Percentiles rank a stretch among this genome's conserved stretches.
Conservation (phyloP, 148 eudicot genomes). For the Tetragonia tetragonoides region DNA sequence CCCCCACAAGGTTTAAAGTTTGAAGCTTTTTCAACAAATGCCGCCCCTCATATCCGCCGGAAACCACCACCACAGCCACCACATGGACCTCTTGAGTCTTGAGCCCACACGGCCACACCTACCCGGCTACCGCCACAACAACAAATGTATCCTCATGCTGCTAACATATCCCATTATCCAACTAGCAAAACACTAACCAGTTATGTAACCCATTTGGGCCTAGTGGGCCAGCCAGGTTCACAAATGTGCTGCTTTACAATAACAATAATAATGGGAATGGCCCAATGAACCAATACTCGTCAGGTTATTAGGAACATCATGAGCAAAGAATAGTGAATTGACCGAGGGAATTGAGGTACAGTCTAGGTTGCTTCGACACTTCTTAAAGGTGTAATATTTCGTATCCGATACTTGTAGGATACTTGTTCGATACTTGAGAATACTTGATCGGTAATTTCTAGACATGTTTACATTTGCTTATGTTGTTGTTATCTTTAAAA, state of each 20-base stretch:
- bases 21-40: too few relatives aligned
- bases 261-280: too few relatives aligned
- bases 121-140: slow-evolving; percentile 25
- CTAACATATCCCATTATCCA: too few relatives aligned
- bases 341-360: too few relatives aligned
- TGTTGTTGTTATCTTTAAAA: too few relatives aligned
- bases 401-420: too few relatives aligned
- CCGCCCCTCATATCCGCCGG: slow-evolving; percentile 40
- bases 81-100: slow-evolving; percentile 38
- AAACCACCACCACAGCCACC: slow-evolving; percentile 39
- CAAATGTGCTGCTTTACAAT: slow-evolving; percentile 36
- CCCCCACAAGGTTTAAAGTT: too few relatives aligned
- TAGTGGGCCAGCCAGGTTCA: slow-evolving; percentile 38
- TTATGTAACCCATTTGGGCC: slow-evolving; percentile 45
- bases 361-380: too few relatives aligned
- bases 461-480: too few relatives aligned
- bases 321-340: slow-evolving; percentile 29
- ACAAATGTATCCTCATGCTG: slow-evolving; percentile 49
- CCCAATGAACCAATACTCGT: slow-evolving; percentile 11
- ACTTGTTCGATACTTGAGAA: too few relatives aligned
- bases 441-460: too few relatives aligned
- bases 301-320: slow-evolving; percentile 30
- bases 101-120: slow-evolving; percentile 43
- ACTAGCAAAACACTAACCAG: slow-evolving; percentile 23
- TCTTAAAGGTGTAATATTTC: too few relatives aligned